Percentiles rank a stretch among this genome's conserved stretches.
Conservation (phyloP, 2,329 filamentous ascomycete genomes). For the Pseudogymnoascus sp. region DNA sequence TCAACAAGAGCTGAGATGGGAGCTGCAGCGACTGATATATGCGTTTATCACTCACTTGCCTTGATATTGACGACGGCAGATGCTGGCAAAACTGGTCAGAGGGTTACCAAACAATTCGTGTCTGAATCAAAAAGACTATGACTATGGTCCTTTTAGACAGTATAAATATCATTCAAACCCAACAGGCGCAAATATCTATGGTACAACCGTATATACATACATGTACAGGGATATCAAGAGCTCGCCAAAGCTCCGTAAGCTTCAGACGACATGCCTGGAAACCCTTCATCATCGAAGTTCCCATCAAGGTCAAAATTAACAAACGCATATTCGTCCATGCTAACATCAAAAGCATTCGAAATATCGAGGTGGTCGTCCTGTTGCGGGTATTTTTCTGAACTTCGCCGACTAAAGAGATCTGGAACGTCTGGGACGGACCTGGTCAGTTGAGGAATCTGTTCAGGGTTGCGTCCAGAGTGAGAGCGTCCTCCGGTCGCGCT, state of each 20-base stretch:
- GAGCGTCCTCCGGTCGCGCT: neutral
- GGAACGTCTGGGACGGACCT: neutral
- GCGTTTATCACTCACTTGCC: no score
- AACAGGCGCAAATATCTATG: neutral
- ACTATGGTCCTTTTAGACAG: neutral
- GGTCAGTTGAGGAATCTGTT: neutral
- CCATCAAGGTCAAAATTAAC: neutral
- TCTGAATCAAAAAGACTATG: neutral
- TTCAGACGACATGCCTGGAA: neutral
- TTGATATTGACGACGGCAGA: neutral
- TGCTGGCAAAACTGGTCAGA: neutral
- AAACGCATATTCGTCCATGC: neutral
- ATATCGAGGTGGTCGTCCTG: neutral
- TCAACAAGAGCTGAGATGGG: neutral
- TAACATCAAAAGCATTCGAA: neutral
- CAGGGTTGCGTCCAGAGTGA: neutral
- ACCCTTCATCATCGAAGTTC: neutral
- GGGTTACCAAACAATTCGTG: neutral
- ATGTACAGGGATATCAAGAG: neutral
- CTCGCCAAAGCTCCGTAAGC: neutral
- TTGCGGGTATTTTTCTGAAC: neutral
- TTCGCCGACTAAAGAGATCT: neutral
- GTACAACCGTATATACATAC: neutral
- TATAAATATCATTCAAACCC: neutral
- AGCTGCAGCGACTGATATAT: no score